These are phyloP conservation scores for Vitis riparia DNA, from an alignment of 164 flowering plant genomes.

Conservation along the genomic window DNA sequence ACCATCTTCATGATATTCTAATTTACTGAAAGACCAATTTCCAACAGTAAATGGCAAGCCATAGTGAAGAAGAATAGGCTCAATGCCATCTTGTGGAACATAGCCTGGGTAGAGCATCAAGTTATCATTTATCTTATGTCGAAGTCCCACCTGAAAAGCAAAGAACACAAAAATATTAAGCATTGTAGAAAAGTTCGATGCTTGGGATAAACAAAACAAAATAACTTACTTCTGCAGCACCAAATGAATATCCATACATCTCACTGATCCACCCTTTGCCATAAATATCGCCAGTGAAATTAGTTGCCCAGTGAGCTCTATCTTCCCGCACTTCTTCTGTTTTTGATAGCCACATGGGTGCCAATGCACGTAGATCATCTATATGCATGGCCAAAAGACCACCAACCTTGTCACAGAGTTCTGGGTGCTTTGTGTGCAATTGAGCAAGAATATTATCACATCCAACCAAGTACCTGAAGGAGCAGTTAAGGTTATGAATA, in stretches of 20 bases:
- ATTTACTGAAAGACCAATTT: conserved; percentile 95
- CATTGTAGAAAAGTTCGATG: neutral
- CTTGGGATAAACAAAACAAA: neutral
- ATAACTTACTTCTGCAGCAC: conserved; percentile 89
- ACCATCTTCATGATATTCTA: conserved; percentile 79
- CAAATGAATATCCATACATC: conserved; percentile 99
- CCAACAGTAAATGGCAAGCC: conserved; percentile 90
- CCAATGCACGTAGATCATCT: conserved; percentile 89
- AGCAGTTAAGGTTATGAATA: neutral
- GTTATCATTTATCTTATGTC: conserved; percentile 85
- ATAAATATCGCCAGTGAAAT: conserved; percentile 92
- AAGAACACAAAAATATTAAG: conserved; percentile 4
- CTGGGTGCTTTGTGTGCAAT: conserved; percentile 88
- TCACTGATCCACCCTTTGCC: conserved; percentile 99
- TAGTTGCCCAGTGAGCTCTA: conserved; percentile 91
- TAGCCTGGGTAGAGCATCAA: conserved; percentile 98
- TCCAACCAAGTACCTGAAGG: conserved; percentile 82
- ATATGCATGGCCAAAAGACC: conserved; percentile 95
- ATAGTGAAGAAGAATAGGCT: conserved; percentile 92
- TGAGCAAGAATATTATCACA: conserved; percentile 89
- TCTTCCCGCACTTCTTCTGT: conserved; percentile 97
- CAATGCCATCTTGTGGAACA: conserved; percentile 69
- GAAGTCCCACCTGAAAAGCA: conserved; percentile 81
- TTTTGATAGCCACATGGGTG: conserved; percentile 97
- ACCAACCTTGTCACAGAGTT: conserved; percentile 96